phyloP scores from a whole-genome alignment of 257 asterid genomes.

The Nicotiana knightiana region DNA sequence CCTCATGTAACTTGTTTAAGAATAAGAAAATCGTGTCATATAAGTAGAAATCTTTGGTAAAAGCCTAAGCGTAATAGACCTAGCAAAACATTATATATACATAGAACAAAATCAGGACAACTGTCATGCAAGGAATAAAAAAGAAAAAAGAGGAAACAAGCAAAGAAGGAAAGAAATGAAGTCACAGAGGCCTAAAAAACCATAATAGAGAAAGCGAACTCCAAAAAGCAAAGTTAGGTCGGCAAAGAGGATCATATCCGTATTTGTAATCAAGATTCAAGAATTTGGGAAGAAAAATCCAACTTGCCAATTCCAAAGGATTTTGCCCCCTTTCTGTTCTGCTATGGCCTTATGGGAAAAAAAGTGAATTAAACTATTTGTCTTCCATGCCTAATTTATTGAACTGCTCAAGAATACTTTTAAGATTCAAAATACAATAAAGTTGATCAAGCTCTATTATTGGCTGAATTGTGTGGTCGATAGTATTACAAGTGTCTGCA shows the following conservation, averaged over 20 bases:
- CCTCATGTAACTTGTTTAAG: too few relatives aligned
- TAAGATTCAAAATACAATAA: background rate
- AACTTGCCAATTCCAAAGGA: background rate
- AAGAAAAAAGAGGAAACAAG: too few relatives aligned
- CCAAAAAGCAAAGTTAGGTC: background rate
- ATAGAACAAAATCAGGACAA: too few relatives aligned
- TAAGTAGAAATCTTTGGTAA: too few relatives aligned
- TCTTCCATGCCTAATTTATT: background rate
- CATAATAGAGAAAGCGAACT: background rate
- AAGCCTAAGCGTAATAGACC: too few relatives aligned
- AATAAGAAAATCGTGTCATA: too few relatives aligned
- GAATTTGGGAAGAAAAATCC: background rate
- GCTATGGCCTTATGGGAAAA: background rate
- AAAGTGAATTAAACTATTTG: background rate
- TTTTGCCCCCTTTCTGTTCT: background rate
- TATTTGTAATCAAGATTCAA: background rate
- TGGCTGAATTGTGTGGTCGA: background rate
- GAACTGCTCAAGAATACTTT: background rate
- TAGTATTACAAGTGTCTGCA: background rate
- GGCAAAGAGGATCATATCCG: background rate
- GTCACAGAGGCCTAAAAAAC: background rate
- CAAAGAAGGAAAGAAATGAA: background rate
- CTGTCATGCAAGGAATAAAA: too few relatives aligned
- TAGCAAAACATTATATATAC: too few relatives aligned
- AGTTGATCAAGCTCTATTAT: background rate